These are phyloP conservation scores for Wallacemonas sp. DNA, from an alignment of 208 protist genomes.

Conservation along the genomic window DNA sequence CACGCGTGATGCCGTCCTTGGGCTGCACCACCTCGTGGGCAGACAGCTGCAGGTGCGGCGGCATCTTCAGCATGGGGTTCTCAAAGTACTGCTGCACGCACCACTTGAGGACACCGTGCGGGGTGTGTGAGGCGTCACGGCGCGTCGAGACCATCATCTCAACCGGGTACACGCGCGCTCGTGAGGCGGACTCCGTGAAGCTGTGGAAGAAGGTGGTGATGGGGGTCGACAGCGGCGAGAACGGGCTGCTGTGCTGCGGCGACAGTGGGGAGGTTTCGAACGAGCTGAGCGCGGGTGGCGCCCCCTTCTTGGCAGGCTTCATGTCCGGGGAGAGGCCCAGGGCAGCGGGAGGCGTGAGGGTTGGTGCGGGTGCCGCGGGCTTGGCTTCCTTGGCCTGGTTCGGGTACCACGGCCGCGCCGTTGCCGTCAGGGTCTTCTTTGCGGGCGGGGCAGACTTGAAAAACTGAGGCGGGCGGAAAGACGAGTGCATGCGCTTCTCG, in stretches of 20 bases:
- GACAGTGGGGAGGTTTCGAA: slow-evolving; percentile 20
- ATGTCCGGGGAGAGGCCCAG: slow-evolving; percentile 55
- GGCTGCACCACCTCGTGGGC: slow-evolving; percentile 50
- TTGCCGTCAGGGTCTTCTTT: slow-evolving; percentile 52
- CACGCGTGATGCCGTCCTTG: slow-evolving; percentile 58
- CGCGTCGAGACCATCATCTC: slow-evolving; percentile 84
- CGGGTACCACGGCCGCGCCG: slow-evolving; percentile 60
- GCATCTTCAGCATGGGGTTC: slow-evolving; percentile 78
- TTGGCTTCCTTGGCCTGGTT: slow-evolving; percentile 18
- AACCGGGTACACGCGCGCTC: slow-evolving; percentile 55
- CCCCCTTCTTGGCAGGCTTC: slow-evolving; percentile 23
- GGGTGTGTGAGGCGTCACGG: slow-evolving; percentile 82
- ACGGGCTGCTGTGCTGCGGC: slow-evolving; percentile 32
- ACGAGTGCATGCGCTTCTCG: slow-evolving; percentile 58
- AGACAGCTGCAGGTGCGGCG: slow-evolving; percentile 75
- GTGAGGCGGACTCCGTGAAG: slow-evolving; percentile 61
- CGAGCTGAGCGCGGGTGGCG: slow-evolving; percentile 20
- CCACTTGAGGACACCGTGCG: slow-evolving; percentile 81
- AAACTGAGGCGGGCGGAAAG: slow-evolving; percentile 69
- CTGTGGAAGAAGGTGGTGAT: slow-evolving; percentile 58
- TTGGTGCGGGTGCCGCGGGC: slow-evolving; percentile 23
- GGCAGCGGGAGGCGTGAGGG: slow-evolving; percentile 49
- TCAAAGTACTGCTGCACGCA: slow-evolving; percentile 70
- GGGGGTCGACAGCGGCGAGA: slow-evolving; percentile 58
- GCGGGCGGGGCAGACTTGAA: slow-evolving; percentile 33